Base-by-base conservation (phyloP, 1,139 yeast species). In the Diutina neorugosa region DNA sequence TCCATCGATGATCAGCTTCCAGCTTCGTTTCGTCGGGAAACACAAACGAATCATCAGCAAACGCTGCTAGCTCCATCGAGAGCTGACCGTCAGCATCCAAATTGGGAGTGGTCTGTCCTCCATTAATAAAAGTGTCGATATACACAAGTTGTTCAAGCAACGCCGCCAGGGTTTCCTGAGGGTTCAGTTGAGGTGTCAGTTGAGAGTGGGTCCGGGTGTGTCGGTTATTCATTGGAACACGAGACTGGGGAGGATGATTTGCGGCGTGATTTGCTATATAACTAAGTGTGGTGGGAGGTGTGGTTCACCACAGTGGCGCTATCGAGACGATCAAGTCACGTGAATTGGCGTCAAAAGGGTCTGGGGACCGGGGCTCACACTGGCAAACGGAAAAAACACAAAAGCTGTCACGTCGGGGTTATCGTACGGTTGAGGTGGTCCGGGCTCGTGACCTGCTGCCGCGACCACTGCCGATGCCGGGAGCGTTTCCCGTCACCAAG, bases 1-100 rank as follows among this genome's bases (percentile, higher is more conserved):
- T 27, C 50, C 50, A 46, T 11, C 50, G 41, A n/a, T 34, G 12
- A 5, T 46, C 50, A n/a, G 50, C 50, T 25, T 46, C 50, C 2
- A 4, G 7, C 21, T 84, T 59, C 46, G 84, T 90, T 62, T 85
- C 91, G 62, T 85, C 93, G 0, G 90, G 89, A 62, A 85, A 85
- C 3, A 85, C 77, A 59, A 85, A 85, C 8, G 85, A 76, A 57
- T 84, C 90, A 61, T 85, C 90, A 0, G 90, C 91, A 73, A 85
- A 85, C 1, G 89, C 90, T 18, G 89, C 86, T 59, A 85, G 71
- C 63, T 85, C 93, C 41, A 84, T 80, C 31, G 86, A 80, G 31
- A 84, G 67, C 59, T 84, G 84, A 54, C 84, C 87, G 61, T 84
- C 90, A 44, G 80, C 76, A 55, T 75, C 81, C 56, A 74, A 58